Evolutionary conservation across 192 early-diverging fungal species (phyloP).

Genomic region (Coemansia sp.): DNA sequence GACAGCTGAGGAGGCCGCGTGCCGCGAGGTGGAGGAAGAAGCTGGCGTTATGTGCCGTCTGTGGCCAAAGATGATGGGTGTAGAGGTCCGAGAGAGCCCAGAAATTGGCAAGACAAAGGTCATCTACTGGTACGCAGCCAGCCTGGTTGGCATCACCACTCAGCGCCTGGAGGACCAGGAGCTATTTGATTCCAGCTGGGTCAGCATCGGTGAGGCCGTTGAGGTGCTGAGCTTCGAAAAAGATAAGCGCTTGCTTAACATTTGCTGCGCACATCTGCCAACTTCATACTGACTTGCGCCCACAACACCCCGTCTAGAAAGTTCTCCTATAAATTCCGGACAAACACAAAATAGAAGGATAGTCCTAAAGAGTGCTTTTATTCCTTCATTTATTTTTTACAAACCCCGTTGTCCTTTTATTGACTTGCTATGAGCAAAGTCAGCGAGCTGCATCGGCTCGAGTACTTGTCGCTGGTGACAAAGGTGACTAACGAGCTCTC

Average conservation of each 20-base stretch:
- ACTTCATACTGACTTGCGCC: too few species aligned
- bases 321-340: background rate
- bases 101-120: constrained; percentile 20
- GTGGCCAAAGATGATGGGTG: constrained; percentile 16
- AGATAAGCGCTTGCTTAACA: constrained; percentile 9
- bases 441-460: constrained; percentile 68
- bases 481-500: constrained; percentile 88
- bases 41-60: constrained; percentile 31
- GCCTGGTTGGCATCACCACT: constrained; percentile 1
- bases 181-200: constrained; percentile 17
- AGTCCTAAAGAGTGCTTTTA: background rate
- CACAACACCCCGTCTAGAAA: background rate
- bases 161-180: constrained; percentile 34
- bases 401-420: background rate
- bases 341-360: background rate
- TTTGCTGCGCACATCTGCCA: constrained; percentile 10
- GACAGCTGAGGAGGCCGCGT: constrained; percentile 16
- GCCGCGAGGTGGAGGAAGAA: constrained; percentile 40
- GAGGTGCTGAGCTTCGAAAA: constrained; percentile 16
- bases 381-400: background rate
- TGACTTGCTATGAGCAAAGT: constrained; percentile 8
- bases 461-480: constrained; percentile 83
- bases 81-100: constrained; percentile 21
- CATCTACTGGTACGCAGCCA: constrained; percentile 48
- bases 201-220: constrained; percentile 6